phyloP scores from a whole-genome alignment of 2,329 filamentous ascomycete species.

The Pseudogymnoascus verrucosus region DNA sequence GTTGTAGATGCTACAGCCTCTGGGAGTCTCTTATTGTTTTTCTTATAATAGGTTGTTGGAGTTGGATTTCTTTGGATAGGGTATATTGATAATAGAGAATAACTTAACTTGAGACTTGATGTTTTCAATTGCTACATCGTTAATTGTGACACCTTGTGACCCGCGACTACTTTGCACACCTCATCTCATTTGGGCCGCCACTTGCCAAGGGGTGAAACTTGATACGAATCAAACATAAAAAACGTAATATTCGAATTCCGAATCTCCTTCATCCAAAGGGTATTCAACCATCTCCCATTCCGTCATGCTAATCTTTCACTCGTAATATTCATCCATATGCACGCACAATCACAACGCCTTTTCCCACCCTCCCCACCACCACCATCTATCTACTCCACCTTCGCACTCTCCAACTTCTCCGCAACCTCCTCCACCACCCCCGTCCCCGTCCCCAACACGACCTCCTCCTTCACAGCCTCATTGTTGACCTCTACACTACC shows the following conservation, averaged over 20 bases:
- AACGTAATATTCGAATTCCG: not conserved
- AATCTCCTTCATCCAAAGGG: not conserved
- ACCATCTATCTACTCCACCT: constrained; percentile 1
- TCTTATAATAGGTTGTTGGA: not conserved
- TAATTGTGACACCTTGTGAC: not conserved
- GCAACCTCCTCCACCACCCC: not conserved
- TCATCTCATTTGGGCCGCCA: not conserved
- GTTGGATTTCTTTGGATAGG: not conserved
- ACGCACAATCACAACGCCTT: not conserved
- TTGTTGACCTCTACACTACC: constrained; percentile 20
- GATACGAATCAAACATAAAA: not conserved
- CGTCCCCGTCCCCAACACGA: not conserved
- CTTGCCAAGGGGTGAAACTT: no score
- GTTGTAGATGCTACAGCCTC: constrained; percentile 24
- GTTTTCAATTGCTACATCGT: no score
- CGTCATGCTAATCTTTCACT: not conserved
- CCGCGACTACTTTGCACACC: not conserved
- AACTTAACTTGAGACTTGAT: not conserved
- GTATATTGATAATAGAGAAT: not conserved
- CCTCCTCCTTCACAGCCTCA: not conserved
- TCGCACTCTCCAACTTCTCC: not conserved
- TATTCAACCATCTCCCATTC: not conserved
- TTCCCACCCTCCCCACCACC: not conserved
- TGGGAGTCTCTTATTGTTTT: not conserved
- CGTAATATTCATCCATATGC: not conserved